phyloP scores from a whole-genome alignment of 148 eudicot species.

The Rhododendron simsii region DNA sequence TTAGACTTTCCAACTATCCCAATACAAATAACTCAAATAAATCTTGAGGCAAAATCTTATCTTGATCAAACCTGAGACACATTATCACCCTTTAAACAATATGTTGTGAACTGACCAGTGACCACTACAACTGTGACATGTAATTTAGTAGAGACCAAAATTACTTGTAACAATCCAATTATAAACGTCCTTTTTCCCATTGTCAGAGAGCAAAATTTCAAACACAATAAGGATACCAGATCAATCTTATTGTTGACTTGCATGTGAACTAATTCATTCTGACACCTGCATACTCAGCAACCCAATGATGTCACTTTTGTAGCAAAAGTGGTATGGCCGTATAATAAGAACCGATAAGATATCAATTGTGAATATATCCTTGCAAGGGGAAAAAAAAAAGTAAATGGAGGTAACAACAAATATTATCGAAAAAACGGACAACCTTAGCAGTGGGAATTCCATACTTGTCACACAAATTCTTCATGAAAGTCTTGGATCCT shows the following conservation, averaged over 20 bases:
- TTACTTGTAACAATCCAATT: not conserved
- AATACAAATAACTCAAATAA: not conserved
- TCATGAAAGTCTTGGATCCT: conserved; percentile 96
- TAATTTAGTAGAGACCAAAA: not conserved
- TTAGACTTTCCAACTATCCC: not conserved
- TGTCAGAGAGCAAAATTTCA: not conserved
- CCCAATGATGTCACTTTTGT: not conserved
- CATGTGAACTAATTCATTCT: not conserved
- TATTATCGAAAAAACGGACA: not conserved
- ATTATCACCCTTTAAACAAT: not conserved
- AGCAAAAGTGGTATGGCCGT: not conserved
- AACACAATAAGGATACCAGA: not conserved
- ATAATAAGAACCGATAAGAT: not conserved
- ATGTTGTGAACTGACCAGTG: not conserved
- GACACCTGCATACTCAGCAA: not conserved
- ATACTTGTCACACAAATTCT: conserved; percentile 84
- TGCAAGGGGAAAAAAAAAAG: not conserved
- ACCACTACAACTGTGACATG: not conserved
- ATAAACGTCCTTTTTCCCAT: not conserved
- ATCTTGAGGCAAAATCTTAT: not conserved
- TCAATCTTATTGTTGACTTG: not conserved
- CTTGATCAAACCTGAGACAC: not conserved
- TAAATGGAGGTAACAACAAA: not conserved
- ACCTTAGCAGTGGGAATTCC: conserved; percentile 97
- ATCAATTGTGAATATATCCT: not conserved